These are phyloP conservation scores for Xylariaceae sp. DNA, from an alignment of 2,329 filamentous ascomycete genomes.

Conservation along the genomic window DNA sequence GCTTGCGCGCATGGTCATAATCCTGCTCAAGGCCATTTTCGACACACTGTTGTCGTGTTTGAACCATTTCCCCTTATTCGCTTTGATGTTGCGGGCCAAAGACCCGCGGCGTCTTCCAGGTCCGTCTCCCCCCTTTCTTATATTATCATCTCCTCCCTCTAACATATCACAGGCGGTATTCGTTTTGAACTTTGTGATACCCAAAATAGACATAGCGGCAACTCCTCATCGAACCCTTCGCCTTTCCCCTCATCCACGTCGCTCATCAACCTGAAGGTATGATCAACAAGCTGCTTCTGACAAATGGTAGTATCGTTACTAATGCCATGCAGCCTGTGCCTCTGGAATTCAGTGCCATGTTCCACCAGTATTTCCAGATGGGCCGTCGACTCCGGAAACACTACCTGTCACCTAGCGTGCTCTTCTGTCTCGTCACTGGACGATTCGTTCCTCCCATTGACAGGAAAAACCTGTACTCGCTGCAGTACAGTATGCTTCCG, in stretches of 20 bases:
- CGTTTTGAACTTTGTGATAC: slow-evolving; percentile 84
- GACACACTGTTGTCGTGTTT: slow-evolving; percentile 90
- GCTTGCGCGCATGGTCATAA: slow-evolving; percentile 88
- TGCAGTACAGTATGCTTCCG: slow-evolving; percentile 98
- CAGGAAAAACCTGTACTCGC: slow-evolving; percentile 85
- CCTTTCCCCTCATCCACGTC: slow-evolving; percentile 52
- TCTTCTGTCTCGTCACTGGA: slow-evolving; percentile 82
- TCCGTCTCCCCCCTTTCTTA: slow-evolving; percentile 33
- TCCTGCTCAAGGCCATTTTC: slow-evolving; percentile 81
- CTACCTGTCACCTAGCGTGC: slow-evolving; percentile 83
- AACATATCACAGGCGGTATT: slow-evolving; percentile 59
- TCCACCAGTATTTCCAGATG: slow-evolving; percentile 95
- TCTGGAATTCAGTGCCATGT: slow-evolving; percentile 86
- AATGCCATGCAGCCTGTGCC: slow-evolving; percentile 64
- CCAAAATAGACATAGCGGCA: slow-evolving; percentile 44
- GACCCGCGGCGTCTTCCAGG: slow-evolving; percentile 85
- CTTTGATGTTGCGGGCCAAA: slow-evolving; percentile 91
- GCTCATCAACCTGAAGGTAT: slow-evolving; percentile 79
- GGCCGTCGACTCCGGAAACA: slow-evolving; percentile 88
- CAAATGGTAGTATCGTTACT: not conserved
- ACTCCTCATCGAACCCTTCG: slow-evolving; percentile 26
- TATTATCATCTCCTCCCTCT: not conserved
- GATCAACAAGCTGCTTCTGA: slow-evolving; percentile 13
- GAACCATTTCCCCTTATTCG: slow-evolving; percentile 97
- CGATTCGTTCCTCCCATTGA: slow-evolving; percentile 94